phyloP scores from a whole-genome alignment of 2,329 filamentous ascomycete genomes.

The Endocalyx cinctus region DNA sequence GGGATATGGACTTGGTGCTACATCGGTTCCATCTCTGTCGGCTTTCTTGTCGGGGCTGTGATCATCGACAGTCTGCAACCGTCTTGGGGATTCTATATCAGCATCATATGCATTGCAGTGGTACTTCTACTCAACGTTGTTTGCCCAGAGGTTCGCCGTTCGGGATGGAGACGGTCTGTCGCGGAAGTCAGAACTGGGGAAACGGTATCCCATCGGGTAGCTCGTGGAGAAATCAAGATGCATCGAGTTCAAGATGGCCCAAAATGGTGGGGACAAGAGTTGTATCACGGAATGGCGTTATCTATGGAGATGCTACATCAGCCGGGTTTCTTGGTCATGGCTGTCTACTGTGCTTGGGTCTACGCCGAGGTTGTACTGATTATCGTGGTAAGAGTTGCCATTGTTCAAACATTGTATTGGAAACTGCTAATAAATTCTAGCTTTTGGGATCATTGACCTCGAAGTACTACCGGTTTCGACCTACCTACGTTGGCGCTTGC shows the following conservation, averaged over 20 bases:
- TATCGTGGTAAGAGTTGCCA: conserved; percentile 43
- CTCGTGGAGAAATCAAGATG: conserved; percentile 71
- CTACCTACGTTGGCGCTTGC: conserved; percentile 62
- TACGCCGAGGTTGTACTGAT: conserved; percentile 72
- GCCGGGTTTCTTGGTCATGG: conserved; percentile 66
- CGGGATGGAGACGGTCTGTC: conserved; percentile 63
- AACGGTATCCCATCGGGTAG: conserved; percentile 53
- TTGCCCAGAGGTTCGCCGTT: conserved; percentile 66
- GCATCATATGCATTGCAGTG: conserved; percentile 60
- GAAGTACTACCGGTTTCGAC: conserved; percentile 58
- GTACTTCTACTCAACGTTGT: conserved; percentile 67
- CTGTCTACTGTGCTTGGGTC: conserved; percentile 72
- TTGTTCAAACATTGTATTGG: not conserved
- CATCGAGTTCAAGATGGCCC: conserved; percentile 69
- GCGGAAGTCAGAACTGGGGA: conserved; percentile 55
- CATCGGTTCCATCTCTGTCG: conserved; percentile 65
- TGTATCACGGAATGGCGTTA: conserved; percentile 64
- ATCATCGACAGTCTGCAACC: conserved; percentile 63
- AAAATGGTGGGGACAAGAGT: conserved; percentile 72
- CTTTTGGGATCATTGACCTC: conserved; percentile 70
- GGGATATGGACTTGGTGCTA: conserved; percentile 75
- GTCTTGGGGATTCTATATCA: conserved; percentile 72
- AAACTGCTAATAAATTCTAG: conserved; percentile 11
- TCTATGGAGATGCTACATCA: conserved; percentile 68
- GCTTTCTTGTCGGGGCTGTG: conserved; percentile 66